Evolutionary conservation across 2,329 filamentous ascomycete genomes (phyloP), one percentile per base, ranked within the genome.

Genomic region (Zopfia rhizophila): DNA sequence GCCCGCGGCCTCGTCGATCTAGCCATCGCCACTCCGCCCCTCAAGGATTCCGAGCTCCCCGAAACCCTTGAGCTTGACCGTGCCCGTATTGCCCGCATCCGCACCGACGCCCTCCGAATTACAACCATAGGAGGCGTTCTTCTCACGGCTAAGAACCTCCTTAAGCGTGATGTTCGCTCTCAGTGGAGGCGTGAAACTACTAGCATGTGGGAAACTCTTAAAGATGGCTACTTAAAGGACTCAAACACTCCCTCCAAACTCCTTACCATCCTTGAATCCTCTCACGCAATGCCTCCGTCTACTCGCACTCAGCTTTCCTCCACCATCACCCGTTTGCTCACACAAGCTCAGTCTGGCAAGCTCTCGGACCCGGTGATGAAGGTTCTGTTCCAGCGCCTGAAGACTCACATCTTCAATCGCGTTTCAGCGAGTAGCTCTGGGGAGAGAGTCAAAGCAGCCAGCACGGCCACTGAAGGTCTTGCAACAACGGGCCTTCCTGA

Each of bases 81-180:
- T 28, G 81, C 79, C 40, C 87, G 89, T 12, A 82, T 90, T 29
- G 70, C 74, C 3, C 77, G 78, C 16, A 79, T 84, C 35, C 82
- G 84, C 7, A 68, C 73, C 18, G 77, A 84, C 46, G 78, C 84
- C 1, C 72, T 87, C 32, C 82, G 84, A 31, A 86, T 93, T 58
- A 82, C 89, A 16, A 88, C 88, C 1, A 82, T 88, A 3, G 88
- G 87, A 1, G 87, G 89, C 0, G 87, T 93, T 35, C 75, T 92
- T 19, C 75, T 93, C 11, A 90, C 91, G 38, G 88, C 87, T 69
- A 94, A 94, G 75, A 93, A 91, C 58, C 77, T 93, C 6, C 80
- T 94, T 22, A 92, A 91, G 72, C 84, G 90, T 12, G 89, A 93
- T 62, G 88, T 91, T 3, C 84, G 90, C 31, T 82, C 82, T 10